phyloP scores from a whole-genome alignment of 176 grass and related monocot species.

The Triticum dicoccoides region DNA sequence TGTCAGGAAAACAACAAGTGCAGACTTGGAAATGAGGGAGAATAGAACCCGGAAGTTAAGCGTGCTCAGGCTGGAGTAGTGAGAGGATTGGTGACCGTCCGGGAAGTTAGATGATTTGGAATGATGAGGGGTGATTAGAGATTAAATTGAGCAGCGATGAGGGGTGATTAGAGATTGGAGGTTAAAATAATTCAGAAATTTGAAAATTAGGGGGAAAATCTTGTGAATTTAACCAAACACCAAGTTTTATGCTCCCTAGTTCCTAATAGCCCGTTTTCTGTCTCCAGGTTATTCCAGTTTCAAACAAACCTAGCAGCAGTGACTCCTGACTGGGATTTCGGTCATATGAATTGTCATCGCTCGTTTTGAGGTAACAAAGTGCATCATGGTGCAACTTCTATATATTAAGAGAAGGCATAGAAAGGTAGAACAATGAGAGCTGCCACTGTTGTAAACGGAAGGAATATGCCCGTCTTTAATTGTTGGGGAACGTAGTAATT shows the following conservation, averaged over 20 bases:
- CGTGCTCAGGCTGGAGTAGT: too few species aligned
- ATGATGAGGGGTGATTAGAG: too few species aligned
- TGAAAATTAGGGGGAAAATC: neutral
- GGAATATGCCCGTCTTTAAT: too few species aligned
- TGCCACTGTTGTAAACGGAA: neutral
- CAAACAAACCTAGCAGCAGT: slow-evolving; percentile 70
- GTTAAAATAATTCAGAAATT: too few species aligned
- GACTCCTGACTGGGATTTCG: slow-evolving; percentile 26
- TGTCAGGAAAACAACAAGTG: too few species aligned
- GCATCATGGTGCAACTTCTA: neutral
- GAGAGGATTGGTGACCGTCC: too few species aligned
- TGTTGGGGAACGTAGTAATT: too few species aligned
- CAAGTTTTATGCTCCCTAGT: neutral
- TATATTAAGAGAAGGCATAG: neutral
- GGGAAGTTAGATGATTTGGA: too few species aligned
- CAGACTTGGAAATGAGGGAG: too few species aligned
- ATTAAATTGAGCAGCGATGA: too few species aligned
- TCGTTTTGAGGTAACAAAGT: slow-evolving; percentile 13
- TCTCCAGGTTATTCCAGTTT: slow-evolving; percentile 62
- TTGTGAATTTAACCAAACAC: neutral
- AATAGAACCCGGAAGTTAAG: too few species aligned
- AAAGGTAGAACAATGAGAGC: neutral
- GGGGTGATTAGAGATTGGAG: too few species aligned
- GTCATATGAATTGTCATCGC: neutral
- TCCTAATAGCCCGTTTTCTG: neutral